Evolutionary conservation across 2,329 filamentous ascomycete species (phyloP).

Genomic region (Colletotrichum karsti): DNA sequence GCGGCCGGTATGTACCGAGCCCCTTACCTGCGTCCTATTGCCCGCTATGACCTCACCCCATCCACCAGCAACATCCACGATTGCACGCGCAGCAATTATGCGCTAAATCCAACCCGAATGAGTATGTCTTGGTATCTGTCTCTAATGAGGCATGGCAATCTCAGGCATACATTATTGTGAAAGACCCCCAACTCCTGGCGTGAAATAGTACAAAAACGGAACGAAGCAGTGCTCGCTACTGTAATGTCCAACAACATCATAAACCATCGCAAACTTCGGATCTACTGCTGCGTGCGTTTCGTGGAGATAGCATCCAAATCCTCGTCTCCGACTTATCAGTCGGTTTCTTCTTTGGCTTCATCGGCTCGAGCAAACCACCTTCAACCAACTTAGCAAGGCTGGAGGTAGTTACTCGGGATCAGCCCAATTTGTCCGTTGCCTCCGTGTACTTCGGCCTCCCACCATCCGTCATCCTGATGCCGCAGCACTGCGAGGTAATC

Average conservation of each 20-base stretch:
- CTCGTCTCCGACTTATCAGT: not conserved
- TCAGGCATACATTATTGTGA: not conserved
- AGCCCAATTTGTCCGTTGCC: slow-evolving; percentile 67
- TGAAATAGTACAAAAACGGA: not conserved
- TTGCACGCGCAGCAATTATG: no score
- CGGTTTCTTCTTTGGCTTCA: not conserved
- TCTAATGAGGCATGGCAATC: not conserved
- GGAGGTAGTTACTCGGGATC: slow-evolving; percentile 75
- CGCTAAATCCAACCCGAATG: no score
- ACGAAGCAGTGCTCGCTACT: not conserved
- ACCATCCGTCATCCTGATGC: slow-evolving; percentile 98
- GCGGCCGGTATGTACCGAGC: no score
- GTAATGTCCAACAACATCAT: not conserved
- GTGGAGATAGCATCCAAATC: not conserved
- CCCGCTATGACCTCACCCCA: no score
- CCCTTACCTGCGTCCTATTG: no score
- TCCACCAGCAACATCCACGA: no score
- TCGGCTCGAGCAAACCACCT: not conserved
- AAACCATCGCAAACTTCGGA: not conserved
- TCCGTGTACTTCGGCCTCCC: slow-evolving; percentile 93
- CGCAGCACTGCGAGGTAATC: slow-evolving; percentile 89
- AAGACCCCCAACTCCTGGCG: not conserved
- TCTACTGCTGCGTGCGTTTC: not conserved
- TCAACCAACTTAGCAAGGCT: slow-evolving; percentile 51
- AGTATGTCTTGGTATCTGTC: not conserved